phyloP scores from a whole-genome alignment of 2,329 filamentous ascomycete species.

The Diaporthe sp. region DNA sequence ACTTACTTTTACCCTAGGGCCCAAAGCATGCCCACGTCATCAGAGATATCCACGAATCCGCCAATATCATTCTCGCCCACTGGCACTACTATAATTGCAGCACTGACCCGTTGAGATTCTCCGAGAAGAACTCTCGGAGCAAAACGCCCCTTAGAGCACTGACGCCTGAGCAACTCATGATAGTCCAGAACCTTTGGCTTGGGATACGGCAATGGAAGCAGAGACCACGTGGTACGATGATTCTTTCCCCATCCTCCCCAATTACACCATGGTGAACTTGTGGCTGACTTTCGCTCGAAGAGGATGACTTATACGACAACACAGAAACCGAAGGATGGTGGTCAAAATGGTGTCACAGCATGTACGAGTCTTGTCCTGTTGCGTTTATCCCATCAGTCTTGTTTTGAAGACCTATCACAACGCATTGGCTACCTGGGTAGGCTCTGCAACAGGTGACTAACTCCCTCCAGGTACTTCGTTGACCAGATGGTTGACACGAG shows the following conservation, averaged over 20 bases:
- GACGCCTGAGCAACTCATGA: conserved; percentile 43
- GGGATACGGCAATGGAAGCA: conserved; percentile 41
- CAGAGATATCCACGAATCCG: conserved; percentile 55
- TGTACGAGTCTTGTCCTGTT: background rate
- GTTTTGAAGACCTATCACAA: background rate
- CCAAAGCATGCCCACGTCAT: conserved; percentile 38
- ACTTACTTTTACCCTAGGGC: background rate
- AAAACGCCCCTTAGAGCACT: conserved; percentile 45
- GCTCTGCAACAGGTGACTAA: background rate
- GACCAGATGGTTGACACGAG: conserved; percentile 56
- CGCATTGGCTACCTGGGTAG: no score
- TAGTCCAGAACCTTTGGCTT: conserved; percentile 46
- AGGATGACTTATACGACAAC: background rate
- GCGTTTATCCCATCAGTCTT: background rate
- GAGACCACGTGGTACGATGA: background rate
- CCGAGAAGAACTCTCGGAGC: conserved; percentile 41
- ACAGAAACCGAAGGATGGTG: background rate
- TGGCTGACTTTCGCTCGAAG: background rate
- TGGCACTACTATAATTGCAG: conserved; percentile 63
- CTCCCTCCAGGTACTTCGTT: conserved; percentile 49
- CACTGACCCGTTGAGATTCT: conserved; percentile 40
- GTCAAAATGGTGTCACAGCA: conserved; percentile 37
- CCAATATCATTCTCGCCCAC: conserved; percentile 56
- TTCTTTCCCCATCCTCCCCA: background rate
- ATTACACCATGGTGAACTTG: background rate